A percentile compares a stretch with the other conserved stretches of the same genome.
These are phyloP conservation scores for Lophium mytilinum DNA, from an alignment of 495 filamentous ascomycete species.

Conservation along the genomic window DNA sequence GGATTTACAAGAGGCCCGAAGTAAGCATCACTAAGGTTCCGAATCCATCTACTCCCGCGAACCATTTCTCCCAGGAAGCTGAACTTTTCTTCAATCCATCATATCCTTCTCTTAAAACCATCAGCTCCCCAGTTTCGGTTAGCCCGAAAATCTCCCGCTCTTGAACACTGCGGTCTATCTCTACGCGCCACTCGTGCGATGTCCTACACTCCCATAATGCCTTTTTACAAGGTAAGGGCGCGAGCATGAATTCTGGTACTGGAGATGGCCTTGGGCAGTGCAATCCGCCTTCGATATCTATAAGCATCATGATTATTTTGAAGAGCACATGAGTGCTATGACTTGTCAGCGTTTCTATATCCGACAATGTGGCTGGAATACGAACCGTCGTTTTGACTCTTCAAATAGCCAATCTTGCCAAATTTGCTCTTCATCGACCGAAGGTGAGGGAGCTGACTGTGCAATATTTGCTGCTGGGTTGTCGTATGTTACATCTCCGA, in stretches of 20 bases:
- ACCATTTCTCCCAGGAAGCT: not conserved
- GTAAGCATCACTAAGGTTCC: not conserved
- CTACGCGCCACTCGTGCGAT: not conserved
- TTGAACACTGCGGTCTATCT: not conserved
- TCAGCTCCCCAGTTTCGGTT: too few species aligned
- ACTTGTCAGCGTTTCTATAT: not conserved
- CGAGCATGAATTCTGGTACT: not conserved
- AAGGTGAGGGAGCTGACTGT: too few species aligned
- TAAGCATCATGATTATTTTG: too few species aligned
- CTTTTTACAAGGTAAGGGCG: not conserved
- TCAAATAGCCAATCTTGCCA: conserved; percentile 2
- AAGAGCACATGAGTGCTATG: too few species aligned
- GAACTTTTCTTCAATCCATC: not conserved
- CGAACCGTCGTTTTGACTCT: not conserved
- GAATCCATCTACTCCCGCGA: not conserved
- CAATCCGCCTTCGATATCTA: too few species aligned
- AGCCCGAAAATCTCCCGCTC: not conserved
- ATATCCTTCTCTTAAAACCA: not conserved
- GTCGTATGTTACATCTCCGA: too few species aligned
- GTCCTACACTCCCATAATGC: not conserved
- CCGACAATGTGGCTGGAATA: not conserved
- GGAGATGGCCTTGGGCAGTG: not conserved
- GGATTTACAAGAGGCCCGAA: too few species aligned
- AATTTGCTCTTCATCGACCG: not conserved
- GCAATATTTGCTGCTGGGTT: too few species aligned